A percentile compares a stretch with the other conserved stretches of the same genome.
phyloP scores from a whole-genome alignment of 345 rosid species.

The Erysimum cheiranthoides region DNA sequence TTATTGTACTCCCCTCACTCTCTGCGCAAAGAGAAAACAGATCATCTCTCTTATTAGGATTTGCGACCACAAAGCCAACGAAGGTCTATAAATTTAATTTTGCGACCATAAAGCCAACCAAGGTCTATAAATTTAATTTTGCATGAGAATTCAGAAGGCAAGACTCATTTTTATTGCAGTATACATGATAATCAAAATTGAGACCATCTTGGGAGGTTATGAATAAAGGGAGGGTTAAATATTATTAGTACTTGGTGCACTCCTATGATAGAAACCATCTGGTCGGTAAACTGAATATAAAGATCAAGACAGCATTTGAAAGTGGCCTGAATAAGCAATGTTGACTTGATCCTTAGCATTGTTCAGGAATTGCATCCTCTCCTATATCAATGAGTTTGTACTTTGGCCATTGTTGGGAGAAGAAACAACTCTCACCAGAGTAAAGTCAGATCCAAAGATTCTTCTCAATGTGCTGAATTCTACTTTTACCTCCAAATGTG shows the following conservation, averaged over 20 bases:
- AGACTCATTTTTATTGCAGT: neutral
- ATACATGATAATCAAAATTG: neutral
- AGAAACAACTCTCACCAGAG: neutral
- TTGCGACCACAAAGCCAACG: neutral
- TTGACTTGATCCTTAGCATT: neutral
- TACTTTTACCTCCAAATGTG: slow-evolving; percentile 19
- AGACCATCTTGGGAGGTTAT: neutral
- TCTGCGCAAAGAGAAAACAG: too few species aligned
- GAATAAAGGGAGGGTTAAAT: neutral
- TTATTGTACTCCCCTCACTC: neutral
- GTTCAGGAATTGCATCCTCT: neutral
- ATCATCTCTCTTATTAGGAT: neutral
- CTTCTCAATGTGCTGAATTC: slow-evolving; percentile 5
- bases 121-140: neutral
- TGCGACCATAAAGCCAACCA: neutral
- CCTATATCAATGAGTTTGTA: slow-evolving; percentile 1
- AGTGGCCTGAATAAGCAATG: slow-evolving; percentile 7
- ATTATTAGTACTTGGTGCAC: neutral
- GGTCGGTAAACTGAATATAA: neutral
- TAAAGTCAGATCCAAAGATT: slow-evolving; percentile 14
- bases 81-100: too few species aligned
- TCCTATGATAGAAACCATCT: neutral
- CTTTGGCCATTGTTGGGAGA: neutral
- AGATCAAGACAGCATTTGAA: slow-evolving; percentile 16
- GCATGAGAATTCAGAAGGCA: neutral